phyloP scores from a whole-genome alignment of 2,329 filamentous ascomycete genomes.

The Ophiosphaerella narmari region DNA sequence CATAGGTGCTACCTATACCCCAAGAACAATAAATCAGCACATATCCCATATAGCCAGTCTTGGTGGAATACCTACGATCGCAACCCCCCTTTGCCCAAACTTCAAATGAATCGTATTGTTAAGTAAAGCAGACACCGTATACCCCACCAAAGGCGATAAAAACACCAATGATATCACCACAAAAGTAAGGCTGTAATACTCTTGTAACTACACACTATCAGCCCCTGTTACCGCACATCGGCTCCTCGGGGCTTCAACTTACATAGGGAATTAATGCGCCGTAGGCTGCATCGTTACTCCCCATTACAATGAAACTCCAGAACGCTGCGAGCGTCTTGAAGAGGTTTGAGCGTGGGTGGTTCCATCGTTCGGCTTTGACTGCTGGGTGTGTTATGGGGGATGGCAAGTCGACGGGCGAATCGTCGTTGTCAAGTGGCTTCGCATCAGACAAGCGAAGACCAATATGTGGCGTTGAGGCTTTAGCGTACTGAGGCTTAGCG shows the following conservation, averaged over 20 bases:
- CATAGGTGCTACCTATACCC: slow-evolving; percentile 57
- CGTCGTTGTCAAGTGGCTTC: slow-evolving; percentile 9
- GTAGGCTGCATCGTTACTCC: slow-evolving; percentile 69
- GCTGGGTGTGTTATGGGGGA: slow-evolving; percentile 51
- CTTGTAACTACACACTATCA: slow-evolving; percentile 55
- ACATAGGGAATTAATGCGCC: slow-evolving; percentile 61
- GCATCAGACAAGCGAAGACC: slow-evolving; percentile 23
- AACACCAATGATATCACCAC: slow-evolving; percentile 69
- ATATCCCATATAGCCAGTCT: neutral
- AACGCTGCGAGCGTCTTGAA: slow-evolving; percentile 64
- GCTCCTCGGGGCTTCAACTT: slow-evolving; percentile 3
- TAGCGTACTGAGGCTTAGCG: slow-evolving; percentile 25
- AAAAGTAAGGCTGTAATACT: slow-evolving; percentile 66
- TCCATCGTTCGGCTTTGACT: slow-evolving; percentile 63
- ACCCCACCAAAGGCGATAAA: slow-evolving; percentile 68
- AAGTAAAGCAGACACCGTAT: slow-evolving; percentile 64
- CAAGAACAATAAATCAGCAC: neutral
- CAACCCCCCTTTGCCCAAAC: slow-evolving; percentile 73
- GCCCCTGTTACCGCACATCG: neutral
- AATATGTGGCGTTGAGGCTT: slow-evolving; percentile 13
- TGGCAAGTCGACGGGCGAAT: slow-evolving; percentile 49
- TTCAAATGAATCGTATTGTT: slow-evolving; percentile 69
- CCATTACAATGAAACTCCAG: slow-evolving; percentile 67
- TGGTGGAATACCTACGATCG: slow-evolving; percentile 47
- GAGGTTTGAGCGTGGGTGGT: slow-evolving; percentile 62